Evolutionary conservation across 352 stramenopile species (phyloP).

Genomic region (Phytophthora pinifolia): DNA sequence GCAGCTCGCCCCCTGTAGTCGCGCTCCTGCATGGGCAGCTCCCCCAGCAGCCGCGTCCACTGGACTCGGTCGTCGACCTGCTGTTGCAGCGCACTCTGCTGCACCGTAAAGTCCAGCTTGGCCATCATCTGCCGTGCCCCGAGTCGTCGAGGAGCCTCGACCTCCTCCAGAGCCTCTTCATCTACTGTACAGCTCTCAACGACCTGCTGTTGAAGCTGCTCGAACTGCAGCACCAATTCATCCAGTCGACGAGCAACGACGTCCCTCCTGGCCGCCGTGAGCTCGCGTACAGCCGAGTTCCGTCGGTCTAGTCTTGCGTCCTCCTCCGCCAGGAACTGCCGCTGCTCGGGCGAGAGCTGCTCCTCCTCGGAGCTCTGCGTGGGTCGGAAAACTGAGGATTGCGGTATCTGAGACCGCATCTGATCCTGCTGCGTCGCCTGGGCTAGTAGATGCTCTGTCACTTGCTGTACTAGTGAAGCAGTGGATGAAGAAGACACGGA

Average conservation of each 20-base stretch:
- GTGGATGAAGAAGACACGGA: neutral
- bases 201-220: constrained; percentile 9
- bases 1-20: constrained; percentile 54
- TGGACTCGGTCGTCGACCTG: constrained; percentile 14
- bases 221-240: constrained; percentile 26
- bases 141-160: constrained; percentile 1
- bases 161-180: neutral
- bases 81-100: constrained; percentile 35
- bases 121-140: constrained; percentile 33
- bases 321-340: constrained; percentile 21
- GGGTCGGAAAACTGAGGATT: neutral
- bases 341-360: constrained; percentile 14
- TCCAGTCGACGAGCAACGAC: constrained; percentile 7
- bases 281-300: constrained; percentile 14
- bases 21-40: constrained; percentile 42
- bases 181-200: neutral
- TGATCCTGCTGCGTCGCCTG: constrained; percentile 10
- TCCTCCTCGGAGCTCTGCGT: constrained; percentile 6
- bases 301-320: constrained; percentile 22
- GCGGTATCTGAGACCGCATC: neutral
- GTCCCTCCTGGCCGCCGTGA: constrained; percentile 10
- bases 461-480: constrained; percentile 16
- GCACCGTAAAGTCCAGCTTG: constrained; percentile 44
- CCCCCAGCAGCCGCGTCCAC: constrained; percentile 45
- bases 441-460: constrained; percentile 11